These are phyloP conservation scores for Paraurostyla sp. DNA, from an alignment of 73 alveolate genomes.

Conservation along the genomic window DNA sequence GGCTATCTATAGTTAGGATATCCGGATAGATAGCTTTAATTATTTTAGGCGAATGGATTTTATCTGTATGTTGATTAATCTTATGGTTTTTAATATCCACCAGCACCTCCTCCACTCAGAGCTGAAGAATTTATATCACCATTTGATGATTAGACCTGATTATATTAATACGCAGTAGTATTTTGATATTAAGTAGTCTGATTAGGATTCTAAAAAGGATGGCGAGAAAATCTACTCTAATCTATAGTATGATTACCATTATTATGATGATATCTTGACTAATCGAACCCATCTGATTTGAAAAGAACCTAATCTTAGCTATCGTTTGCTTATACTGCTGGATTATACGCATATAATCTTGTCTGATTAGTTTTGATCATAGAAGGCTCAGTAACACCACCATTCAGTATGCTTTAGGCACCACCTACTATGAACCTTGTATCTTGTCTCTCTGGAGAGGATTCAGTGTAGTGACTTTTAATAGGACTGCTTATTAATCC, in stretches of 20 bases:
- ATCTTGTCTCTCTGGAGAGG: constrained; percentile 23
- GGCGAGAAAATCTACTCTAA: constrained; percentile 27
- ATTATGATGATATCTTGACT: constrained; percentile 33
- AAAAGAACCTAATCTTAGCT: constrained; percentile 19
- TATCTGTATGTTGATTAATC: constrained; percentile 11
- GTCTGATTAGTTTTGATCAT: not conserved
- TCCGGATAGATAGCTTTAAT: constrained; percentile 17
- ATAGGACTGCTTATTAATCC: constrained; percentile 42
- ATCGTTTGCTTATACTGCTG: not conserved
- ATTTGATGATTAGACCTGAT: not conserved
- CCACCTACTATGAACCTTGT: not conserved
- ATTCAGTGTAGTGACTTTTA: constrained; percentile 2
- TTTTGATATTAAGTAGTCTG: too few species aligned
- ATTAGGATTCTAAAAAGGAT: constrained; percentile 13
- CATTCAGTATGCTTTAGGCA: not conserved
- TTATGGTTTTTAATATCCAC: not conserved
- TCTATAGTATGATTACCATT: not conserved
- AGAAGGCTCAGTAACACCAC: constrained; percentile 7
- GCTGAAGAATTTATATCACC: constrained; percentile 42
- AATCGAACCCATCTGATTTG: constrained; percentile 57
- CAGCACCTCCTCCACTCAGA: constrained; percentile 40
- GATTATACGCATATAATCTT: not conserved
- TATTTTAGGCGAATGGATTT: constrained; percentile 35
- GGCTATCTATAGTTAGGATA: not conserved
- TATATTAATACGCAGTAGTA: not conserved